These are phyloP conservation scores for Fusarium annulatum DNA, from an alignment of 2,329 filamentous ascomycete genomes.

Conservation along the genomic window DNA sequence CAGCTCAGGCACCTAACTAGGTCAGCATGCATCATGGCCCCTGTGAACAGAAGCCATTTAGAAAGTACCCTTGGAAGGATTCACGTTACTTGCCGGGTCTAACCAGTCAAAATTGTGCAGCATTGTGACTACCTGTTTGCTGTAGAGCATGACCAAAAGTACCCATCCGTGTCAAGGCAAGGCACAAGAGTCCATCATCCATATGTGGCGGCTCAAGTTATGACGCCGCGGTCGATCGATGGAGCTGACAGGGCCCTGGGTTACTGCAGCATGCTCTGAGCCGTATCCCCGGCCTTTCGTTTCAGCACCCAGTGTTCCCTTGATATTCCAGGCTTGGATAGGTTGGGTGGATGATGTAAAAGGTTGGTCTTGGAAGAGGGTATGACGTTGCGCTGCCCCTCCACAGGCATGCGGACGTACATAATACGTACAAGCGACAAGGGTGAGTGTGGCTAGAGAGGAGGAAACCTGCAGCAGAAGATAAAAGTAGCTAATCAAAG, in stretches of 20 bases:
- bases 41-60: constrained; percentile 4
- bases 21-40: constrained; percentile 12
- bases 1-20: neutral
- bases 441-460: neutral
- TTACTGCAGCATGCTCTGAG: neutral
- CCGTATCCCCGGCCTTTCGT: neutral
- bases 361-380: neutral
- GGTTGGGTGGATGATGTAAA: constrained; percentile 34
- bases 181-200: constrained; percentile 3
- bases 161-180: constrained; percentile 9
- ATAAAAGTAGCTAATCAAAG: neutral
- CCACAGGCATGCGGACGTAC: neutral
- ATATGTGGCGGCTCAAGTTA: constrained; percentile 29
- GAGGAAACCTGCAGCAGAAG: neutral
- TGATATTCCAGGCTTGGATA: neutral
- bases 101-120: neutral
- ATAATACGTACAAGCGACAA: neutral
- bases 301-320: constrained; percentile 1
- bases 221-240: constrained; percentile 34
- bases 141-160: constrained; percentile 5
- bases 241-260: constrained; percentile 1
- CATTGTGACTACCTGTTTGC: constrained; percentile 1
- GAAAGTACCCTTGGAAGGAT: neutral
- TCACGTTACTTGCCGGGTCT: neutral
- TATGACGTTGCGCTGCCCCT: constrained; percentile 30